These are phyloP conservation scores for Leccinum subtestaceum DNA, from an alignment of 768 basidiomycete species.

Conservation along the genomic window DNA sequence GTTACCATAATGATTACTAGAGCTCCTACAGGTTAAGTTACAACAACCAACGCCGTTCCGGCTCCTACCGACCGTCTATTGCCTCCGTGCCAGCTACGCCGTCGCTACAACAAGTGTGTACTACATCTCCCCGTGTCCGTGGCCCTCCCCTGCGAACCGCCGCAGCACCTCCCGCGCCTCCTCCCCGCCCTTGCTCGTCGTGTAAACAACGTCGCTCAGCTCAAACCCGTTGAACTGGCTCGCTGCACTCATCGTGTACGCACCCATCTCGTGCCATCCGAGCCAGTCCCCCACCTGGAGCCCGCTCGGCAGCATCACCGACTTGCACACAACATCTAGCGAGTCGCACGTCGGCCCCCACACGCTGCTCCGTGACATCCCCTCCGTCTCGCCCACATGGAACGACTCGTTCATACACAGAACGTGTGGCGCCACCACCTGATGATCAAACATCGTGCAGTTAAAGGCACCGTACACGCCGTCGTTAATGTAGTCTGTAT, in stretches of 20 bases:
- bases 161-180: slow-evolving; percentile 54
- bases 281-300: slow-evolving; percentile 96
- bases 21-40: slow-evolving; percentile 8
- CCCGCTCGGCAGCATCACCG: slow-evolving; percentile 56
- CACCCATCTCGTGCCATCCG: slow-evolving; percentile 97
- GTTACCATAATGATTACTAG: slow-evolving; percentile 13
- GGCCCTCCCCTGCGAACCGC: slow-evolving; percentile 44
- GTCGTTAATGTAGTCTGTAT: slow-evolving; percentile 96
- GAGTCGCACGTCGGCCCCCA: slow-evolving; percentile 99
- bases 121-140: slow-evolving; percentile 32
- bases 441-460: slow-evolving; percentile 97
- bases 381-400: slow-evolving; percentile 36
- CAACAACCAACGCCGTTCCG: background rate
- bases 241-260: slow-evolving; percentile 97
- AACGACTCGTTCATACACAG: slow-evolving; percentile 69
- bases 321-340: slow-evolving; percentile 85
- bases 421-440: slow-evolving; percentile 81
- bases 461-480: slow-evolving; percentile 98
- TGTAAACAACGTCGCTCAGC: slow-evolving; percentile 76
- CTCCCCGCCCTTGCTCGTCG: slow-evolving; percentile 54
- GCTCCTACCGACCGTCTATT: background rate
- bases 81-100: background rate
- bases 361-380: slow-evolving; percentile 60
- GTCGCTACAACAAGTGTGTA: background rate
- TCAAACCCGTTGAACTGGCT: slow-evolving; percentile 94